phyloP scores from a whole-genome alignment of 1,284 basidiomycete genomes.

The Leccinum subrobustum region DNA sequence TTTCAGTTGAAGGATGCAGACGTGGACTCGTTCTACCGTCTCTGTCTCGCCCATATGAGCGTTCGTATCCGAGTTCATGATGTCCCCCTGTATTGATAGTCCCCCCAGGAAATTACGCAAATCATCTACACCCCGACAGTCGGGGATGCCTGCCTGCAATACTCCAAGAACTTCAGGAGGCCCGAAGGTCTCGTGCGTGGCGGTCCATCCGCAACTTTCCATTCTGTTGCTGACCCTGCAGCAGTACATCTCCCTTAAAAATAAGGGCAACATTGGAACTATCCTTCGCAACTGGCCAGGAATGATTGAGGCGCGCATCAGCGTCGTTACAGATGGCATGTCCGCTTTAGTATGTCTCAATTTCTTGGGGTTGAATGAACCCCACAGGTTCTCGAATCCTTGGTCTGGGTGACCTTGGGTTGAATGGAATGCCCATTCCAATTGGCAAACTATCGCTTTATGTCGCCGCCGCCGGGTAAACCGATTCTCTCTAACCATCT shows the following conservation, averaged over 20 bases:
- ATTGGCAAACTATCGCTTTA: constrained; percentile 94
- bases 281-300: constrained; percentile 79
- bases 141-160: constrained; percentile 88
- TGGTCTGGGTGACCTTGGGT: constrained; percentile 87
- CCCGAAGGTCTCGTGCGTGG: constrained; percentile 72
- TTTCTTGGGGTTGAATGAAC: constrained; percentile 1
- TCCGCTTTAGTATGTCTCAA: constrained; percentile 2
- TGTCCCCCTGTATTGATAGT: neutral
- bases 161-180: constrained; percentile 77
- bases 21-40: constrained; percentile 70
- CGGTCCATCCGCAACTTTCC: neutral
- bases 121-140: constrained; percentile 93
- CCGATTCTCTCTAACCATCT: neutral
- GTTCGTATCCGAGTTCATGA: constrained; percentile 7
- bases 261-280: constrained; percentile 76
- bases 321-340: constrained; percentile 85
- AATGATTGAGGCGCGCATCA: constrained; percentile 72
- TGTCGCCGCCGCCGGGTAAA: constrained; percentile 81
- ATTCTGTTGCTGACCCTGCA: constrained; percentile 1
- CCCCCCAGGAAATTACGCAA: constrained; percentile 64
- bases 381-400: constrained; percentile 79
- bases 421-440: constrained; percentile 90
- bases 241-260: constrained; percentile 82
- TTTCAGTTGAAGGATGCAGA: constrained; percentile 72
- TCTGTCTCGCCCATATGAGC: constrained; percentile 63